Evolutionary conservation across 768 basidiomycete genomes (phyloP).

Genomic region (Thelephora ganbajun): DNA sequence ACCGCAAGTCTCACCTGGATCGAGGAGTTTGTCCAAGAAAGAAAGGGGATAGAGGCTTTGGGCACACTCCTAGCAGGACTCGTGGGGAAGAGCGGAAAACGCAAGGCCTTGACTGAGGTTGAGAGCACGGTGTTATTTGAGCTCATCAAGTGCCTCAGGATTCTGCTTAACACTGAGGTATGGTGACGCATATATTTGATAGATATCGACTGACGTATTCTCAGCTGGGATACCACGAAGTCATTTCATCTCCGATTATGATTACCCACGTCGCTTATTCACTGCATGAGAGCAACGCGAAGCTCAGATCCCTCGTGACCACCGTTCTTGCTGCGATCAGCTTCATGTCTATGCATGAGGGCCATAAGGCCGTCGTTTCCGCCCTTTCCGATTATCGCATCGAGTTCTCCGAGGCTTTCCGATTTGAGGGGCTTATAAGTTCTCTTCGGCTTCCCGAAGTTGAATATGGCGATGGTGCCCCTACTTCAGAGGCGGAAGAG

Average conservation of each 20-base stretch:
- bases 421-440: conserved; percentile 65
- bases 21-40: conserved; percentile 53
- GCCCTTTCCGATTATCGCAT: conserved; percentile 74
- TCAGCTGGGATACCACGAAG: conserved; percentile 60
- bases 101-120: conserved; percentile 42
- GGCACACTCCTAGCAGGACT: conserved; percentile 41
- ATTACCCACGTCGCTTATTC: conserved; percentile 64
- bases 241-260: conserved; percentile 46
- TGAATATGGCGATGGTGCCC: conserved; percentile 16
- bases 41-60: conserved; percentile 54
- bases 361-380: conserved; percentile 59
- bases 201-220: conserved; percentile 6
- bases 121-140: conserved; percentile 62
- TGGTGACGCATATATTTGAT: conserved; percentile 13
- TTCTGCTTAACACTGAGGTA: conserved; percentile 77
- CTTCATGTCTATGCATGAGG: conserved; percentile 53
- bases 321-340: conserved; percentile 81
- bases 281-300: conserved; percentile 50
- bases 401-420: conserved; percentile 55
- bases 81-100: conserved; percentile 56
- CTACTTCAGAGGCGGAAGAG: conserved; percentile 23
- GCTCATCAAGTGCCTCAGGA: conserved; percentile 65
- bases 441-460: conserved; percentile 43
- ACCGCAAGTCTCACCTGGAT: conserved; percentile 73
- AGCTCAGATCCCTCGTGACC: conserved; percentile 52